Conservation (phyloP, 2,329 filamentous ascomycete genomes). For the Ophiocordyceps australis region DNA sequence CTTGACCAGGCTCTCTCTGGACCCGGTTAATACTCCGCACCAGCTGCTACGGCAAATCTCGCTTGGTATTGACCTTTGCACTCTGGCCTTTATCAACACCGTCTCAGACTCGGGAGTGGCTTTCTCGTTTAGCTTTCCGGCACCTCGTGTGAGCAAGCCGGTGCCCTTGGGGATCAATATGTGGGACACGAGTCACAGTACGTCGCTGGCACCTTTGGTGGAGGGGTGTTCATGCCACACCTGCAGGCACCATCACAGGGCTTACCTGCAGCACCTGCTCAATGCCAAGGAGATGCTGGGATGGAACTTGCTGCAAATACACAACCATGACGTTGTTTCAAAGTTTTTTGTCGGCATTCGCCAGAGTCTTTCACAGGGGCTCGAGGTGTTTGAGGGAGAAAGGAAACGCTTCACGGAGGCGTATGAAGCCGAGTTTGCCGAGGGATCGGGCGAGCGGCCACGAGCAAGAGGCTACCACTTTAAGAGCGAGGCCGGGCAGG, state of each 20-base stretch:
- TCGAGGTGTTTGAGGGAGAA: constrained; percentile 37
- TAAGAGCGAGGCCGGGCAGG: constrained; percentile 47
- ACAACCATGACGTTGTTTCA: constrained; percentile 63
- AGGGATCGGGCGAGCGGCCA: constrained; percentile 60
- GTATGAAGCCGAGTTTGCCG: constrained; percentile 58
- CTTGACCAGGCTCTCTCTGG: constrained; percentile 60
- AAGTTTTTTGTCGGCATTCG: constrained; percentile 60
- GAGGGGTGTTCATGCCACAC: constrained; percentile 61
- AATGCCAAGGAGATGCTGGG: constrained; percentile 90
- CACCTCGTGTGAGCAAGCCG: constrained; percentile 6
- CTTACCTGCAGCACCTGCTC: constrained; percentile 77
- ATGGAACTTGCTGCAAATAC: constrained; percentile 82
- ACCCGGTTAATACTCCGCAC: constrained; percentile 52
- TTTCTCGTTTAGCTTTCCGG: constrained; percentile 59
- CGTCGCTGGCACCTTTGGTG: constrained; percentile 42
- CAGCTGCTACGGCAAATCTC: constrained; percentile 58
- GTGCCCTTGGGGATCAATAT: constrained; percentile 58
- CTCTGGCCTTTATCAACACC: constrained; percentile 54
- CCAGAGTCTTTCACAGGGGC: constrained; percentile 36
- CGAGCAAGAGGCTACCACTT: constrained; percentile 69
- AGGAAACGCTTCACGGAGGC: constrained; percentile 20
- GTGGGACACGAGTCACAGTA: constrained; percentile 46
- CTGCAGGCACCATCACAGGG: constrained; percentile 67
- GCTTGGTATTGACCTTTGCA: constrained; percentile 64
- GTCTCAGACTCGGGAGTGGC: constrained; percentile 76